These are phyloP conservation scores for Talaromyces sp. DNA, from an alignment of 2,329 filamentous ascomycete genomes.

Conservation along the genomic window DNA sequence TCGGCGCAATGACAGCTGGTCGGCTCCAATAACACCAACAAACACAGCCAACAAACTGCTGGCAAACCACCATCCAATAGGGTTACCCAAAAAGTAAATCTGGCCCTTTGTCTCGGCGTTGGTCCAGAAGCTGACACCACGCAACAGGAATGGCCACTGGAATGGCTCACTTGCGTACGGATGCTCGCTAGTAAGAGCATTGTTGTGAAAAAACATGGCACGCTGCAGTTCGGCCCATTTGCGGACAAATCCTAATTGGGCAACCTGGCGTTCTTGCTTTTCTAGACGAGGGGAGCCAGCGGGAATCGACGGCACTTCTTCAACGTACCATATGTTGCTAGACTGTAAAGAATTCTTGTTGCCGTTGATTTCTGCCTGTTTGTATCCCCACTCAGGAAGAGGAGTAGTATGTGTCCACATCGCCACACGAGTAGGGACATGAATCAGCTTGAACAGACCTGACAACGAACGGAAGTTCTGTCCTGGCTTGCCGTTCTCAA, in stretches of 20 bases:
- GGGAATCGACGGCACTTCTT: conserved; percentile 80
- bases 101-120: conserved; percentile 92
- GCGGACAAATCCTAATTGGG: conserved; percentile 79
- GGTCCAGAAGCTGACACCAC: conserved; percentile 99
- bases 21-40: conserved; percentile 83
- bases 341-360: conserved; percentile 91
- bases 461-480: conserved; percentile 89
- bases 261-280: conserved; percentile 75
- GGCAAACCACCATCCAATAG: conserved; percentile 94
- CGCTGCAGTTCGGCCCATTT: conserved; percentile 97
- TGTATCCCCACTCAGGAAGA: conserved; percentile 95
- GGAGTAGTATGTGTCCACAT: conserved; percentile 98
- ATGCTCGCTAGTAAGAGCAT: conserved; percentile 92
- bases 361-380: conserved; percentile 98
- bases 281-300: conserved; percentile 69
- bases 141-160: conserved; percentile 95
- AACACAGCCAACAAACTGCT: conserved; percentile 92
- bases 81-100: conserved; percentile 98
- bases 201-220: conserved; percentile 99
- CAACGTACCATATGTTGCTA: conserved; percentile 92
- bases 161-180: conserved; percentile 93
- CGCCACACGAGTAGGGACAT: conserved; percentile 90
- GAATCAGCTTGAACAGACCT: conserved; percentile 92
- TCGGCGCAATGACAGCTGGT: conserved; percentile 88
- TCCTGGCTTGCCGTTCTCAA: conserved; percentile 77